A percentile compares a stretch with the other conserved stretches of the same genome.
Conservation (phyloP, 495 filamentous ascomycete genomes). For the Penicillium parvum region DNA sequence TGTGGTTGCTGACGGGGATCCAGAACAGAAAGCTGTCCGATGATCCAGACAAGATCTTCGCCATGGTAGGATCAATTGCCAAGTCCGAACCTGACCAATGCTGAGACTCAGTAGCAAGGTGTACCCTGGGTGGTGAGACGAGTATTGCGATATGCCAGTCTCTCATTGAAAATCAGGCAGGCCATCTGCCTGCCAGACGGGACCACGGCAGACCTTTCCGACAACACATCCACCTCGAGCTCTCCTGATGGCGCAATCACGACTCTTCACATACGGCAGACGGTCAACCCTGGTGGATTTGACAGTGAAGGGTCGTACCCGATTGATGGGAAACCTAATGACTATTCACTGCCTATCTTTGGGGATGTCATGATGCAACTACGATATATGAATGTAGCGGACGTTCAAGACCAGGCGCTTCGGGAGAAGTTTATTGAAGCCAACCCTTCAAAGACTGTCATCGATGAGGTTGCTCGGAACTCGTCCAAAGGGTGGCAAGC, state of each 20-base stretch:
- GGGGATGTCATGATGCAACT: constrained; percentile 15
- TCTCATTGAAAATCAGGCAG: constrained; percentile 16
- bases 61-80: constrained; percentile 6
- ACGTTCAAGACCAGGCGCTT: constrained; percentile 8
- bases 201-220: background rate
- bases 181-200: background rate
- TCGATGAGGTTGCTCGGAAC: constrained; percentile 18
- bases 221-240: background rate
- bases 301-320: constrained; percentile 11
- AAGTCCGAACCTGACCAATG: background rate
- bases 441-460: constrained; percentile 5
- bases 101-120: constrained; percentile 10
- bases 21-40: constrained; percentile 20
- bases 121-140: constrained; percentile 18
- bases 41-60: constrained; percentile 17
- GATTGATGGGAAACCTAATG: constrained; percentile 8
- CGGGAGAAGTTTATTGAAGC: constrained; percentile 1
- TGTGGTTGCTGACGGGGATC: background rate
- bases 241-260: background rate
- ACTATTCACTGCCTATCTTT: constrained; percentile 16
- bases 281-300: constrained; percentile 13
- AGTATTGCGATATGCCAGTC: constrained; percentile 9
- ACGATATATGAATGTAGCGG: constrained; percentile 1
- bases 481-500: constrained; percentile 14
- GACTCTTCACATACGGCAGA: constrained; percentile 15